Percentiles rank a stretch among this genome's conserved stretches.
These are phyloP conservation scores for Eremothecium sinecaudum DNA, from an alignment of 1,139 yeast genomes.

Conservation along the genomic window DNA sequence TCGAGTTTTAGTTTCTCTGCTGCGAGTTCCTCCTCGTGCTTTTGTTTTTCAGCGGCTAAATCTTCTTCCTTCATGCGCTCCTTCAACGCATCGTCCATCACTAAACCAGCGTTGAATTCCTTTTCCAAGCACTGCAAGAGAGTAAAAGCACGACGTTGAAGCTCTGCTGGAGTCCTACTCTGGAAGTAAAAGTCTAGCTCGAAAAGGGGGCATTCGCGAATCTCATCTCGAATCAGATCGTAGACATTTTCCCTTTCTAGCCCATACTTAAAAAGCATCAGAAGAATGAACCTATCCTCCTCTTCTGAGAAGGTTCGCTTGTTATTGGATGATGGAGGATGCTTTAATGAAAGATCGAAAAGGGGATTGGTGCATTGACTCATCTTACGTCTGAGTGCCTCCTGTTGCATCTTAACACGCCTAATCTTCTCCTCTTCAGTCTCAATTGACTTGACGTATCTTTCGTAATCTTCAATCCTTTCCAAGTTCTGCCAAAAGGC, in stretches of 20 bases:
- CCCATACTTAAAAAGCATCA: slow-evolving; percentile 58
- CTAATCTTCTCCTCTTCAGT: slow-evolving; percentile 65
- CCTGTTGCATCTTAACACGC: slow-evolving; percentile 52
- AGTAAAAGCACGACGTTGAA: slow-evolving; percentile 60
- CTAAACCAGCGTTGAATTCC: slow-evolving; percentile 37
- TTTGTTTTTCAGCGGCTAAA: slow-evolving; percentile 18
- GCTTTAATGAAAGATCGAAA: slow-evolving; percentile 51
- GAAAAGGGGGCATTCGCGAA: slow-evolving; percentile 52
- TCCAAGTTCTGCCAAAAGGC: slow-evolving; percentile 58
- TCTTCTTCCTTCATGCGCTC: slow-evolving; percentile 27
- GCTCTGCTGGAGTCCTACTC: slow-evolving; percentile 54
- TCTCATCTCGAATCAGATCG: slow-evolving; percentile 53
- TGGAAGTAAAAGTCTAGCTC: slow-evolving; percentile 66
- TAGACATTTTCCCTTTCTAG: slow-evolving; percentile 55
- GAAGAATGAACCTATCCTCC: slow-evolving; percentile 62
- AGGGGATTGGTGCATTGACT: slow-evolving; percentile 54
- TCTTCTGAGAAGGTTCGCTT: slow-evolving; percentile 59
- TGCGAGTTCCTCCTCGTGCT: slow-evolving; percentile 15
- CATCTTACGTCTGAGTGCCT: slow-evolving; percentile 55
- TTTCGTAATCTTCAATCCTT: slow-evolving; percentile 65
- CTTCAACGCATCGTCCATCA: slow-evolving; percentile 20
- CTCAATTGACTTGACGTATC: slow-evolving; percentile 57
- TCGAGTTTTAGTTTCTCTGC: slow-evolving; percentile 3
- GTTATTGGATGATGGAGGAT: slow-evolving; percentile 52
- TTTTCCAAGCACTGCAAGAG: slow-evolving; percentile 54